Conservation (phyloP, 805 yeast species). For the Metschnikowia chrysomelidarum region DNA sequence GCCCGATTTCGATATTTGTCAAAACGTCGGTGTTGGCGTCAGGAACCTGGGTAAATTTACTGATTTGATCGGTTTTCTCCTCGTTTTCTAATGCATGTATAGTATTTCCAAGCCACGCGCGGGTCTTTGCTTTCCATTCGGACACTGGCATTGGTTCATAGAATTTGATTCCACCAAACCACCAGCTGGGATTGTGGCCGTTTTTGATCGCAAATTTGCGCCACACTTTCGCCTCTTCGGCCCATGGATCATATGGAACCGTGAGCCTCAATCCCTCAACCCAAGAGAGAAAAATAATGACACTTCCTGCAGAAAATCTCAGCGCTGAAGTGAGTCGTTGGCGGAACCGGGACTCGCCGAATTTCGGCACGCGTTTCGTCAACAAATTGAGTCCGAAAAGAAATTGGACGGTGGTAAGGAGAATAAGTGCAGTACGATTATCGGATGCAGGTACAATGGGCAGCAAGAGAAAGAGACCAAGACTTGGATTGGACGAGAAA, state of each 20-base stretch:
- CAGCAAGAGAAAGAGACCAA: slow-evolving; percentile 64
- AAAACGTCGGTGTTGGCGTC: slow-evolving; percentile 11
- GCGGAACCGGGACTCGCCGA: slow-evolving; percentile 14
- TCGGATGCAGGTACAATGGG: slow-evolving; percentile 75
- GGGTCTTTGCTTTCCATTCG: slow-evolving; percentile 32
- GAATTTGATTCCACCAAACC: slow-evolving; percentile 67
- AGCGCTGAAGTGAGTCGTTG: slow-evolving; percentile 8
- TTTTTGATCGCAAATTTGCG: slow-evolving; percentile 48
- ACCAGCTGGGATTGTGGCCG: slow-evolving; percentile 50
- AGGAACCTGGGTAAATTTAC: too few species aligned
- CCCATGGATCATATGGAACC: slow-evolving; percentile 63
- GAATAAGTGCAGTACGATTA: slow-evolving; percentile 50
- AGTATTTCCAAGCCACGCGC: slow-evolving; percentile 17
- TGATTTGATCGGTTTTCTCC: background rate
- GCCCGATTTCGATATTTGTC: slow-evolving; percentile 17
- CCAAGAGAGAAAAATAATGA: slow-evolving; percentile 51
- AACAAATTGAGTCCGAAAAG: slow-evolving; percentile 39
- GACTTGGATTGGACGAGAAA: slow-evolving; percentile 44
- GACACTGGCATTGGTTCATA: slow-evolving; percentile 49
- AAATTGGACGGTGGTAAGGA: slow-evolving; percentile 53
- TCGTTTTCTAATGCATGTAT: slow-evolving; percentile 14
- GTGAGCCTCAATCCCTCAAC: slow-evolving; percentile 54
- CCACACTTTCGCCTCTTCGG: slow-evolving; percentile 58
- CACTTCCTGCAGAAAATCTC: slow-evolving; percentile 21
- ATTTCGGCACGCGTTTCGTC: slow-evolving; percentile 12